Base-by-base conservation (phyloP, 1,139 yeast genomes). In the Yamadazyma aaseri region DNA sequence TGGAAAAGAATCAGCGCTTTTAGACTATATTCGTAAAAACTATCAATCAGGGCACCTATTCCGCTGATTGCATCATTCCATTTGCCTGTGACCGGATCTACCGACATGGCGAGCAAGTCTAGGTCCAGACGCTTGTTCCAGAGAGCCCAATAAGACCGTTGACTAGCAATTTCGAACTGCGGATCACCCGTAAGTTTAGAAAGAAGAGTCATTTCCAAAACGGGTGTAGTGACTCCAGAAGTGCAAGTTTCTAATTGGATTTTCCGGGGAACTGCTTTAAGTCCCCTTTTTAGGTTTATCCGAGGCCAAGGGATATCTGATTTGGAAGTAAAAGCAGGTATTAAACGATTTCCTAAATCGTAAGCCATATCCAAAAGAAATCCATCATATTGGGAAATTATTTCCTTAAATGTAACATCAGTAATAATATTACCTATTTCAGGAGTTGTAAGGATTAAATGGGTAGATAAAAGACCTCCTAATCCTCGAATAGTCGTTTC, bases 31-130 rank as follows among this genome's bases (percentile, higher is more conserved):
- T 90, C 97, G 54, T 84, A 90, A 50, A 86, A 86, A 0, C 96
- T 87, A 58, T 90, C 97, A n/a, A 86, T 76, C 2, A 95, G 84
- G 0, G 97, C 97, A 1, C 97, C 97, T 7, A 86, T 71, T 0
- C 97, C 96, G 0, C 92, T 76, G 27, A 80, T 61, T 0, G 73
- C 57, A 36, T 83, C 83, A 26, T 66, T 62, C 79, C 89, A 81
- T 22, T 56, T 52, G 20, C 76, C 77, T 0, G 74, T 59, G 1
- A 65, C 47, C 0, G 92, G 84, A 44, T 83, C 81, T 7, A 89
- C 63, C 0, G 92, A 73, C 86, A 85, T 84, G 1, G 96, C 95
- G 7, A 90, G 54, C 17, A 90, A 62, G 46, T 85, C 79, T 9
- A 85, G 53, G 1, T 58, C 51, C 45, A 86, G 76, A 40, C 90